Base-by-base conservation (phyloP, 2,329 filamentous ascomycete genomes). In the Emmonsia crescens region DNA sequence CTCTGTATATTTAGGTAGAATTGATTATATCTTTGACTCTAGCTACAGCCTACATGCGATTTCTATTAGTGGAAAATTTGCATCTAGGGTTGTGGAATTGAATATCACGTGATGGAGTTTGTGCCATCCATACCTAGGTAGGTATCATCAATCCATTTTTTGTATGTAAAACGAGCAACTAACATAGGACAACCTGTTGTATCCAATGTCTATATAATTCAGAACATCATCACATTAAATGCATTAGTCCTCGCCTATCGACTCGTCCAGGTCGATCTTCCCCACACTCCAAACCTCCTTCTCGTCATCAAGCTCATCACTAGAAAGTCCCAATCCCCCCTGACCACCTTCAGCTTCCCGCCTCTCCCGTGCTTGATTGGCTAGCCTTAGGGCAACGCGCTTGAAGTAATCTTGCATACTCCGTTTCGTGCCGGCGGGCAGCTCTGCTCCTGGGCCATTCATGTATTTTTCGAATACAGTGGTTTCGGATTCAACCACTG, bases 351-450 rank as follows among this genome's bases (percentile, higher is more conserved):
- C 92, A 0, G 94, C 94, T 68, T 96, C 92, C 70, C 85, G 89
- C 68, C 94, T 83, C 78, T 99, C 94, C 64, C 91, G 83, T 1
- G 89, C 91, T 74, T 97, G 94, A 21, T 80, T 83, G n/a, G 89
- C 93, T 24, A 97, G 77, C 68, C 92, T 84, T 70, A 93, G 75
- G 1, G 91, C 91, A 66, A 99, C 89, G 49, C 94, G 82, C 81
- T 96, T 96, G 79, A 97, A 97, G 78, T 99, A 99, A 74, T 99
- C 94, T 63, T 87, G 83, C 88, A 99, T 96, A 73, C 88, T 91
- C 68, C 93, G 83, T 82, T 95, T 94, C 21, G 85, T 85, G 48
- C 84, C 87, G 0, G 89, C 76, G 9, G 86, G 81, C 63, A 96
- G 75, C 2, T 85, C 83, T 58, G 83, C 83, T 5, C 83, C 84